These are phyloP conservation scores for Saitozyma podzolica DNA, from an alignment of 768 basidiomycete species.

Conservation along the genomic window DNA sequence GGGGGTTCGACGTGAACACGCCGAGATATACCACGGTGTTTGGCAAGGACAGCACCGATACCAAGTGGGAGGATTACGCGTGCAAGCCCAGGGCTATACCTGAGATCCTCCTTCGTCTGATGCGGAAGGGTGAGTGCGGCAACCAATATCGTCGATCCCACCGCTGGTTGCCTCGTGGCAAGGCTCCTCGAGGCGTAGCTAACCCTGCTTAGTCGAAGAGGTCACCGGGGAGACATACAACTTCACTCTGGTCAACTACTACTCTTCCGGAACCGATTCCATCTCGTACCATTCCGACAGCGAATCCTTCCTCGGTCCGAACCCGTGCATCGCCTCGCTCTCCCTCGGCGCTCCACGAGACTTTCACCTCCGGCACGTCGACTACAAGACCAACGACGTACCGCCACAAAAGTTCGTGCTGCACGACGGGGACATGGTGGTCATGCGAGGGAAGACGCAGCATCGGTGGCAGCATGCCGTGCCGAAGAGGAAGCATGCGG, in stretches of 20 bases:
- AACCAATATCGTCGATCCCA: neutral
- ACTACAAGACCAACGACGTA: constrained; percentile 30
- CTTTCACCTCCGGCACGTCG: constrained; percentile 49
- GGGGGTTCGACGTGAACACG: constrained; percentile 43
- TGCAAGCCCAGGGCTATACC: constrained; percentile 48
- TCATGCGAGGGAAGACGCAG: constrained; percentile 52
- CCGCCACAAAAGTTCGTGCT: constrained; percentile 44
- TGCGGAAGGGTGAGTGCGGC: constrained; percentile 33
- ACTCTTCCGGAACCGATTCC: constrained; percentile 47
- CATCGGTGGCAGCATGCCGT: constrained; percentile 51
- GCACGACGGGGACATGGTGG: constrained; percentile 46
- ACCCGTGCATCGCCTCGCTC: constrained; percentile 52
- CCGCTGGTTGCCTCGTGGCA: neutral
- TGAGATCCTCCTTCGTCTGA: constrained; percentile 36
- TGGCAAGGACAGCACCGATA: constrained; percentile 44
- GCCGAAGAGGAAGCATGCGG: constrained; percentile 48
- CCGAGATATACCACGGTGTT: constrained; percentile 50
- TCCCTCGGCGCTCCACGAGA: constrained; percentile 46
- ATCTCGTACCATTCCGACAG: constrained; percentile 51
- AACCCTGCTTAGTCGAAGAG: constrained; percentile 28
- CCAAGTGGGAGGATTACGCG: constrained; percentile 42
- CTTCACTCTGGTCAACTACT: constrained; percentile 51
- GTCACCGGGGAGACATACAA: constrained; percentile 50
- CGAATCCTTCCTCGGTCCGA: constrained; percentile 48
- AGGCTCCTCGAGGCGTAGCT: neutral